Conservation (phyloP, 176 grass and related monocot species). For the Canna indica region DNA sequence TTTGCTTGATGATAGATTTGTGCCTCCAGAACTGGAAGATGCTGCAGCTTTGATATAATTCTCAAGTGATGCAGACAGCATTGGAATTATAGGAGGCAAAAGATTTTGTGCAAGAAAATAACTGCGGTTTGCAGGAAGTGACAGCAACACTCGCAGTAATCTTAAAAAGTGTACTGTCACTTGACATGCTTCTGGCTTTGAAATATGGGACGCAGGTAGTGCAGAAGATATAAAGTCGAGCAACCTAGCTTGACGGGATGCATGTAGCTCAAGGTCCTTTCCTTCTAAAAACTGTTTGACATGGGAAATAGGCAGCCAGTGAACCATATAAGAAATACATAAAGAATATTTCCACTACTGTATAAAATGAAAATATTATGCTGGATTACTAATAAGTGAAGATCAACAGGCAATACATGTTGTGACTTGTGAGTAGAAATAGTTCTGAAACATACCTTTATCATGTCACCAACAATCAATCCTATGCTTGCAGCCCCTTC, state of each 20-base stretch:
- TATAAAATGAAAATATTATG: not conserved
- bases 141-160: slow-evolving; percentile 60
- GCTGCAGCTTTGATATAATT: slow-evolving; percentile 99
- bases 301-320: slow-evolving; percentile 27
- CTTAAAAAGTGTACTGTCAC: slow-evolving; percentile 79
- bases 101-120: slow-evolving; percentile 98
- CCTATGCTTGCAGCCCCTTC: slow-evolving; percentile 88
- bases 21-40: slow-evolving; percentile 48
- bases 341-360: not conserved
- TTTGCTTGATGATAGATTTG: slow-evolving; percentile 49
- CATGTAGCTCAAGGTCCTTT: slow-evolving; percentile 83
- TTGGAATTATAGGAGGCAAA: slow-evolving; percentile 91
- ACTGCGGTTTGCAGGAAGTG: slow-evolving; percentile 72
- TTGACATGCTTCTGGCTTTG: slow-evolving; percentile 93
- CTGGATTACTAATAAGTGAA: not conserved
- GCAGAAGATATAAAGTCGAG: slow-evolving; percentile 91
- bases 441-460: slow-evolving; percentile 54
- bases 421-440: slow-evolving; percentile 9
- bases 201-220: slow-evolving; percentile 85
- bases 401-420: not conserved
- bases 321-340: slow-evolving; percentile 9
- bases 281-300: slow-evolving; percentile 80
- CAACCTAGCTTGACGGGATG: slow-evolving; percentile 86
- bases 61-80: slow-evolving; percentile 88
- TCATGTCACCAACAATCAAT: slow-evolving; percentile 78